phyloP scores from a whole-genome alignment of 1,139 yeast genomes.

The Candida albicans region DNA sequence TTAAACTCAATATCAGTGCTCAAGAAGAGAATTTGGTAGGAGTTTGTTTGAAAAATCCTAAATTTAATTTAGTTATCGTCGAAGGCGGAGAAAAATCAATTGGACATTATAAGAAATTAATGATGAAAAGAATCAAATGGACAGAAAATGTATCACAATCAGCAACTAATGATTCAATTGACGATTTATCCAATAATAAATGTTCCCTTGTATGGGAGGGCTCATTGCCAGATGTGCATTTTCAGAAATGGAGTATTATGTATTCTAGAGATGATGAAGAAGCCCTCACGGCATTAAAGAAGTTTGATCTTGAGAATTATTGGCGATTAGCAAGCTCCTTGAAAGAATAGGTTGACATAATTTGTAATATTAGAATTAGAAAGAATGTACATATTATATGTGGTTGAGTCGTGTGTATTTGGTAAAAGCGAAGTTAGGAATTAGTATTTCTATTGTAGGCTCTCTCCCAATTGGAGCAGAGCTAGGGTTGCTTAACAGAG shows the following conservation, averaged over 20 bases:
- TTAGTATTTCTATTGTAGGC: not conserved
- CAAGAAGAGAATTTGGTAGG: slow-evolving; percentile 70
- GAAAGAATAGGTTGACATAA: slow-evolving; percentile 4
- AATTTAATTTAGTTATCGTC: slow-evolving; percentile 61
- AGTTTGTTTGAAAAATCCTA: slow-evolving; percentile 40
- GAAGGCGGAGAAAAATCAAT: slow-evolving; percentile 71
- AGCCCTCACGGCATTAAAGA: slow-evolving; percentile 48
- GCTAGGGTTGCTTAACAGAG: not conserved
- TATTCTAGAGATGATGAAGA: slow-evolving; percentile 53
- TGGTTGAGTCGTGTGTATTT: slow-evolving; percentile 4
- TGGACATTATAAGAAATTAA: slow-evolving; percentile 59
- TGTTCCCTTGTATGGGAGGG: slow-evolving; percentile 79
- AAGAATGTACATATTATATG: too few relatives aligned
- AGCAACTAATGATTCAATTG: slow-evolving; percentile 9
- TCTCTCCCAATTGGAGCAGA: slow-evolving; percentile 8
- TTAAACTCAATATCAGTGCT: slow-evolving; percentile 77
- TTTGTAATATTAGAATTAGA: too few relatives aligned
- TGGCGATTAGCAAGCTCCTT: slow-evolving; percentile 51
- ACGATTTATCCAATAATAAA: slow-evolving; percentile 47
- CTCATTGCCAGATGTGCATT: slow-evolving; percentile 51
- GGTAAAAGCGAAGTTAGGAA: slow-evolving; percentile 8
- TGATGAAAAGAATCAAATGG: slow-evolving; percentile 73
- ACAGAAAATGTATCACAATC: slow-evolving; percentile 22
- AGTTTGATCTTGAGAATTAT: slow-evolving; percentile 57
- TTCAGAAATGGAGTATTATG: slow-evolving; percentile 63